Percentiles rank a stretch among this genome's conserved stretches.
These are phyloP conservation scores for Pseudogymnoascus sp. DNA, from an alignment of 2,329 filamentous ascomycete genomes.

Conservation along the genomic window DNA sequence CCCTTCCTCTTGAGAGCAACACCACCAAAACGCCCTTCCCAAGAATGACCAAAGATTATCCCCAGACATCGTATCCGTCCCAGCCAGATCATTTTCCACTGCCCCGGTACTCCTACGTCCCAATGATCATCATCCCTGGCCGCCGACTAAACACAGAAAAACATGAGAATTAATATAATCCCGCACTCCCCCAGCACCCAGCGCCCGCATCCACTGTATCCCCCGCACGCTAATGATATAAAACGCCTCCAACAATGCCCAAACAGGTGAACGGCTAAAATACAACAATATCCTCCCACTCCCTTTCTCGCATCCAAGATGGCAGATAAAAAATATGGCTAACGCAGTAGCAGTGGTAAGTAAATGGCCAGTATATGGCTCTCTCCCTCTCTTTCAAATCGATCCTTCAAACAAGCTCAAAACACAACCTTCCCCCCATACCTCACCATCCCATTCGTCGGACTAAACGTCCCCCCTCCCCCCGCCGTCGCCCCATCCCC, in stretches of 20 bases:
- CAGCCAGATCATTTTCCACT: background rate
- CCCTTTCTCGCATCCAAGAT: background rate
- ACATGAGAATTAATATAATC: background rate
- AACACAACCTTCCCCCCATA: background rate
- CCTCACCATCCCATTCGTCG: background rate
- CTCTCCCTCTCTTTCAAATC: background rate
- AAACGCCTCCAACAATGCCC: background rate
- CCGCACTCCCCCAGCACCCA: background rate
- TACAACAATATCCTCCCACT: background rate
- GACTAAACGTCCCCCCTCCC: background rate
- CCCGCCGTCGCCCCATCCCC: background rate
- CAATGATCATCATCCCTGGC: background rate
- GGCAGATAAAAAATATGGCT: constrained; percentile 4
- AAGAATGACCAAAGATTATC: background rate
- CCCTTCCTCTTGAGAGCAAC: too few species aligned
- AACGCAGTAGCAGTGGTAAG: background rate
- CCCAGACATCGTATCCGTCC: background rate
- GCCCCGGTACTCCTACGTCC: background rate
- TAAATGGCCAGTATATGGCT: constrained; percentile 2
- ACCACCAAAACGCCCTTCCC: too few species aligned
- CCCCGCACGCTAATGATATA: constrained; percentile 2
- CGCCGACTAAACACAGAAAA: background rate
- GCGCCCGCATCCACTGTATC: background rate
- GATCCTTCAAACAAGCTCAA: background rate
- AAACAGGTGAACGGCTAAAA: background rate